A percentile compares a stretch with the other conserved stretches of the same genome.
Conservation (phyloP, 2,329 filamentous ascomycete species). For the Fusarium drepaniforme region DNA sequence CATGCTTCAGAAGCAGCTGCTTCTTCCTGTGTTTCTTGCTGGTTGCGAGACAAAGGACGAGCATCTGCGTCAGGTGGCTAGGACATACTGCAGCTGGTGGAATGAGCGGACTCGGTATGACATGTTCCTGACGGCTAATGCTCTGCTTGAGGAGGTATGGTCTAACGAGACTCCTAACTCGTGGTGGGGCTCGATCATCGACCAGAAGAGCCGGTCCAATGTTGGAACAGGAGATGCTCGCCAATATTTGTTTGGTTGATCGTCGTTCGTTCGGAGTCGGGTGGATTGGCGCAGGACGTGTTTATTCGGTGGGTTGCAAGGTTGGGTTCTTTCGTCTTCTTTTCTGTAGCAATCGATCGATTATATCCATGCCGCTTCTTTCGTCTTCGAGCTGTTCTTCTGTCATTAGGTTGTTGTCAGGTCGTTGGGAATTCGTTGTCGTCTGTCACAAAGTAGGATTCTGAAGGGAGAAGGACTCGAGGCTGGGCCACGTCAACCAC, state of each 20-base stretch:
- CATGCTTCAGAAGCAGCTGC: constrained; percentile 51
- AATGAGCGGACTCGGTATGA: constrained; percentile 45
- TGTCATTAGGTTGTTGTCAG: neutral
- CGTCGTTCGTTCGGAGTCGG: neutral
- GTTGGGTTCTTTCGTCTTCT: neutral
- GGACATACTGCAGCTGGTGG: constrained; percentile 49
- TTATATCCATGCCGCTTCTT: fast-evolving
- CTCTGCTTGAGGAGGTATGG: constrained; percentile 39
- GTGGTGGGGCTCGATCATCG: constrained; percentile 19
- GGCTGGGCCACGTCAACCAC: neutral
- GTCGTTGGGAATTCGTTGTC: neutral
- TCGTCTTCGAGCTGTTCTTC: neutral
- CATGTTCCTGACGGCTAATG: constrained; percentile 44
- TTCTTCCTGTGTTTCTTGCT: constrained; percentile 52
- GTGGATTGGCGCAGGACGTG: neutral
- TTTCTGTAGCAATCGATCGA: neutral
- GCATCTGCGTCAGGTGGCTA: constrained; percentile 38
- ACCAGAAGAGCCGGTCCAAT: constrained; percentile 15
- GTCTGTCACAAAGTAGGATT: neutral
- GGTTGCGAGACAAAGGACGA: constrained; percentile 45
- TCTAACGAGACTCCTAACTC: neutral
- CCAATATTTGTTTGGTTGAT: constrained; percentile 22
- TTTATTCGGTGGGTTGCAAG: neutral
- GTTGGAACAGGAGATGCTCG: neutral
- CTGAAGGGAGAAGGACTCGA: neutral